A percentile compares a stretch with the other conserved stretches of the same genome.
These are phyloP conservation scores for Suillus spraguei DNA, from an alignment of 768 basidiomycete genomes.

Conservation along the genomic window DNA sequence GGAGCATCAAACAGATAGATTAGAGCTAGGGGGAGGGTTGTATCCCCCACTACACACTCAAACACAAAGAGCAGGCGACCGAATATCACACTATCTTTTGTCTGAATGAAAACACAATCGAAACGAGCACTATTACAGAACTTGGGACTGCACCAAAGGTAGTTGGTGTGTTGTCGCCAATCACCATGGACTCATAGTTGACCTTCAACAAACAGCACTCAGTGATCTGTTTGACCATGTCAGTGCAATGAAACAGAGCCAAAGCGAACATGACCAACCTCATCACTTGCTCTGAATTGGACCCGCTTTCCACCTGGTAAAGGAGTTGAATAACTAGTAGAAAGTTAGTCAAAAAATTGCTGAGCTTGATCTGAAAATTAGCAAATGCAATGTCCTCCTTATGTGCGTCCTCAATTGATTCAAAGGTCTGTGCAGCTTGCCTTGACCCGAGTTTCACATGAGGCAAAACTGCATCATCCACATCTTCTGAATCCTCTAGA, in stretches of 20 bases:
- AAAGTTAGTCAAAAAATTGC: constrained; percentile 1
- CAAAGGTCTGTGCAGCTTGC: constrained; percentile 1
- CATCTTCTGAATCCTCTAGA: neutral
- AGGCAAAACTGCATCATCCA: neutral
- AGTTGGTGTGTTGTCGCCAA: constrained; percentile 30
- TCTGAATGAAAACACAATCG: constrained; percentile 32
- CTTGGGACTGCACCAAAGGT: constrained; percentile 30
- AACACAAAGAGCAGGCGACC: constrained; percentile 24
- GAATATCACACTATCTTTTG: constrained; percentile 17
- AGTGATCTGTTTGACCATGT: constrained; percentile 20
- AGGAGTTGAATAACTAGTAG: neutral
- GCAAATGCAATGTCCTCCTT: constrained; percentile 3
- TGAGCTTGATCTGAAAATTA: constrained; percentile 8
- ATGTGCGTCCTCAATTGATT: constrained; percentile 5
- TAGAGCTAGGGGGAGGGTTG: constrained; percentile 4
- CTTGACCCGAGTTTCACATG: constrained; percentile 4
- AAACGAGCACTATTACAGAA: constrained; percentile 31
- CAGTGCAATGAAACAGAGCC: neutral
- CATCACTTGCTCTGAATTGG: constrained; percentile 6
- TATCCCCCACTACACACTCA: constrained; percentile 14
- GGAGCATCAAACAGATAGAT: too few relatives aligned
- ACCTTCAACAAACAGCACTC: constrained; percentile 28
- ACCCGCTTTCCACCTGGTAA: constrained; percentile 3
- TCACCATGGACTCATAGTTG: constrained; percentile 30
- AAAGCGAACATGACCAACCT: neutral